Base-by-base conservation (phyloP, 148 eudicot species). In the Bassia scoparia region DNA sequence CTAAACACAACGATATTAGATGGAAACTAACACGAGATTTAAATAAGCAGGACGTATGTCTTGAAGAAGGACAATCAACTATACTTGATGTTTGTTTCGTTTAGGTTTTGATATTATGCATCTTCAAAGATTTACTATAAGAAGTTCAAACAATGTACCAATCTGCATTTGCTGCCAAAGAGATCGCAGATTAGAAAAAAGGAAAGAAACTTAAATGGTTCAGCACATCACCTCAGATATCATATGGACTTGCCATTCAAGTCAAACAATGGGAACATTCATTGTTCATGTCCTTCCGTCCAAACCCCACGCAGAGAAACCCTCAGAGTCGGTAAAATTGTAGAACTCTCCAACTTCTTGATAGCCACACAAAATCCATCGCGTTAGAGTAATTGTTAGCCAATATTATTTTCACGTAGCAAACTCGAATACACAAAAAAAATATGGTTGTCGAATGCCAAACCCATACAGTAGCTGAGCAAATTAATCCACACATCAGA, bases 241-340 rank as follows among this genome's bases (percentile, higher is more conserved):
- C 67, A 41, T 80, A 72, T 29, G 83, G 73, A 49, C 77, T 77
- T 64, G 89, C 86, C n/a, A 64, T 78, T 89, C 78, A 95, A 84
- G 81, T 91, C 84, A 80, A 91, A 95, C 98, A 95, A 75, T 95
- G 98, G 48, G 98, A 95, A 63, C 85, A 55, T 1, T 52, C 66
- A 59, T 93, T 86, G 56, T 81, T 81, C 63, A 59, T 26, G 79
- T 68, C 79, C 67, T 87, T 41, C 86, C 86, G 54, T 97, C 98
- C 70, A 95, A 95, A 23, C 98, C 98, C 98, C 97, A 95, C 41
- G 97, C 88, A 74, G 96, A 88, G 81, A 89, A 95, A 63, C 80
- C 86, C 71, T 94, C 98, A 60, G 85, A 86, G 81, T 94, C 98
- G 72, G n/a, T 94, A 91, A 78, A 91, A 91, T 66, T 91, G 97